Evolutionary conservation across 1,284 basidiomycete species (phyloP).

Genomic region (Vanrija sp.): DNA sequence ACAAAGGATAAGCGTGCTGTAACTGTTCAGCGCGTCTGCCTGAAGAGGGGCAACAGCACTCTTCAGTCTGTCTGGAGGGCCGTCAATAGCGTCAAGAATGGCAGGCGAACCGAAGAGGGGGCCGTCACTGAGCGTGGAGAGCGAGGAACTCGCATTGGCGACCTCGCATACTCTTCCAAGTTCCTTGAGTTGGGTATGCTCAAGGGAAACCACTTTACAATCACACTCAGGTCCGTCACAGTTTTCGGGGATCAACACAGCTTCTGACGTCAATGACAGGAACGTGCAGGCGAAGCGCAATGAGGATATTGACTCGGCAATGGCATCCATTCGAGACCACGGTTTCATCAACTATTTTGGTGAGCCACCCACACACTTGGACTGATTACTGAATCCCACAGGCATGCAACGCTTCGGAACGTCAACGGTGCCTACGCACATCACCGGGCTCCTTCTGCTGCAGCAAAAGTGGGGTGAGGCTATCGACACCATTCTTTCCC

Average conservation of each 20-base stretch:
- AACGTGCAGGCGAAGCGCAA: constrained; percentile 73
- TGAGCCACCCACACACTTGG: constrained; percentile 27
- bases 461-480: constrained; percentile 86
- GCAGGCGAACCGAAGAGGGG: constrained; percentile 58
- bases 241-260: not conserved
- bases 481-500: constrained; percentile 72
- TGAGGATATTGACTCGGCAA: constrained; percentile 67
- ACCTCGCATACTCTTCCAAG: constrained; percentile 76
- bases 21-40: constrained; percentile 85
- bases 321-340: constrained; percentile 73
- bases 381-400: not conserved
- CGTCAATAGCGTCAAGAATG: constrained; percentile 61
- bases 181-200: constrained; percentile 88
- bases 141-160: constrained; percentile 81
- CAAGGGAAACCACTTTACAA: constrained; percentile 92
- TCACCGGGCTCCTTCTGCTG: constrained; percentile 84
- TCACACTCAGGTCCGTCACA: constrained; percentile 74
- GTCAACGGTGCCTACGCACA: constrained; percentile 89
- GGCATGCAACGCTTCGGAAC: constrained; percentile 99
- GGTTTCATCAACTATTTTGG: constrained; percentile 99
- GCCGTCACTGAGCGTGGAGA: constrained; percentile 73
- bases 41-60: constrained; percentile 72
- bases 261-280: constrained; percentile 49
- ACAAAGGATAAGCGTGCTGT: constrained; percentile 99
- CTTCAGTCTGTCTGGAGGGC: constrained; percentile 80